Conservation (phyloP, 306 rosid species). For the Cucurbita argyrosperma region DNA sequence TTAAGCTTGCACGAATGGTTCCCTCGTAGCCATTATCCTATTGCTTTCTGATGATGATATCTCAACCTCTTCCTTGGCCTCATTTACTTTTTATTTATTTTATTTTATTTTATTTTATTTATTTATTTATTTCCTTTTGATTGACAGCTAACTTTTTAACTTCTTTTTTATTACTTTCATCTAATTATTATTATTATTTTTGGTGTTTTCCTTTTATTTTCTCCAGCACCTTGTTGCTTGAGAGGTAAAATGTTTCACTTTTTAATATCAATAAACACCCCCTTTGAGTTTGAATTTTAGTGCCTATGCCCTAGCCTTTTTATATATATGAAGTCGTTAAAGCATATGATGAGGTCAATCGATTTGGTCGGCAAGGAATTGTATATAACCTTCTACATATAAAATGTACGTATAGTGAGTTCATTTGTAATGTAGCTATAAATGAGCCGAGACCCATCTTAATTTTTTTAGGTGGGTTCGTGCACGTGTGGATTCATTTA, state of each 20-base stretch:
- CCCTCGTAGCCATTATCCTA: constrained; percentile 18
- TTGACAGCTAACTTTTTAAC: background rate
- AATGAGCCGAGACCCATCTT: no score
- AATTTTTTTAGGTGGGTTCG: no score
- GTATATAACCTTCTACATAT: no score
- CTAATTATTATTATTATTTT: background rate
- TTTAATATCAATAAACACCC: background rate
- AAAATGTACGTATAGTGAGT: no score
- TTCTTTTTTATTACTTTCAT: background rate
- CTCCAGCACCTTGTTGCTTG: background rate
- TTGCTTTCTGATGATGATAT: constrained; percentile 24
- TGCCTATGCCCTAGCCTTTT: background rate
- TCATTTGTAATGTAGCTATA: no score
- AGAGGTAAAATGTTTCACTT: background rate
- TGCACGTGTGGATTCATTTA: no score
- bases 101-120: background rate
- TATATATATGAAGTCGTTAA: no score
- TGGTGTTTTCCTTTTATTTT: background rate
- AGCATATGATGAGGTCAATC: no score
- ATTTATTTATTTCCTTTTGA: background rate
- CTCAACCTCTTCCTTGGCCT: constrained; percentile 14
- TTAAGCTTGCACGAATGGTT: constrained; percentile 52
- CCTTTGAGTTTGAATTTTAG: background rate
- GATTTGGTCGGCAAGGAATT: no score
- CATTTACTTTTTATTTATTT: background rate